phyloP scores from a whole-genome alignment of 2,329 filamentous ascomycete genomes.

The Claviceps sp. region DNA sequence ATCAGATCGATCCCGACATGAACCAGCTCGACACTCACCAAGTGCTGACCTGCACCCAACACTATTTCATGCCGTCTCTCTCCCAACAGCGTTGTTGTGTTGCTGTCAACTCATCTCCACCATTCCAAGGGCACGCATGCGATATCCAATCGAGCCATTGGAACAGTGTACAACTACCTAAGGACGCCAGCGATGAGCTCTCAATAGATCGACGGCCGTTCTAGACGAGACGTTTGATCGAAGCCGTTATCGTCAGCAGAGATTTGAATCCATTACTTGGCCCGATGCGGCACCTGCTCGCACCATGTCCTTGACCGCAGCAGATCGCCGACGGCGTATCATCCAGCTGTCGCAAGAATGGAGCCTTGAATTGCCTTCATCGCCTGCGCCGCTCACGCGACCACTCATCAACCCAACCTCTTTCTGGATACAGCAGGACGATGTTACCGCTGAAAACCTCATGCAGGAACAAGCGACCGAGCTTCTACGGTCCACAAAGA shows the following conservation, averaged over 20 bases:
- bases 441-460: constrained; percentile 39
- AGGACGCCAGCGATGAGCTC: not conserved
- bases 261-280: not conserved
- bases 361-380: constrained; percentile 29
- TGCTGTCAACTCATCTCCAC: not conserved
- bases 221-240: not conserved
- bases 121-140: not conserved
- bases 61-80: not conserved
- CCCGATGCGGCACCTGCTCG: not conserved
- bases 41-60: not conserved
- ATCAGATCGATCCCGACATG: not conserved
- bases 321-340: constrained; percentile 33
- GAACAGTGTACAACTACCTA: not conserved
- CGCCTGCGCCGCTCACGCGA: constrained; percentile 25
- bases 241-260: not conserved
- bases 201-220: not conserved
- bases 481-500: constrained; percentile 22
- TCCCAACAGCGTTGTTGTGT: not conserved
- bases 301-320: constrained; percentile 18
- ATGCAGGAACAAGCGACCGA: constrained; percentile 31
- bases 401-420: constrained; percentile 28
- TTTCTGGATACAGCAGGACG: constrained; percentile 34
- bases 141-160: not conserved
- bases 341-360: constrained; percentile 36
- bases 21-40: not conserved